Evolutionary conservation across 2,329 filamentous ascomycete species (phyloP).

Genomic region (Ophiostoma australiae): DNA sequence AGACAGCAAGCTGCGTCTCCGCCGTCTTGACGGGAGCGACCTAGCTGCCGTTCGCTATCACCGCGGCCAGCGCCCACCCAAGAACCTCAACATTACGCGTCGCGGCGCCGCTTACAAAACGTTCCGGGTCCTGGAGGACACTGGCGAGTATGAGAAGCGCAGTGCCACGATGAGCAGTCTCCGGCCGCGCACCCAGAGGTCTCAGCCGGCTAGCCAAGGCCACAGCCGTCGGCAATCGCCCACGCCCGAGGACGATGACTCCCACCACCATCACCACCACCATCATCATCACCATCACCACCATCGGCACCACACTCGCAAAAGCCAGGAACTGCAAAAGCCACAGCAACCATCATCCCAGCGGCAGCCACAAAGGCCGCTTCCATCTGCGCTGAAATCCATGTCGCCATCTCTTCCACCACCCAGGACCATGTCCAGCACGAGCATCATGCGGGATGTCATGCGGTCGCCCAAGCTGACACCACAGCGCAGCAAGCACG

Average conservation of each 20-base stretch:
- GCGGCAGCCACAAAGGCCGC: neutral
- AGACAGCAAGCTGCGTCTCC: slow-evolving; percentile 75
- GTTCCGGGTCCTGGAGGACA: slow-evolving; percentile 67
- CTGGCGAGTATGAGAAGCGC: slow-evolving; percentile 53
- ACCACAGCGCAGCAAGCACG: slow-evolving; percentile 39
- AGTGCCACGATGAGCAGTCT: slow-evolving; percentile 58
- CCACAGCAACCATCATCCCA: neutral
- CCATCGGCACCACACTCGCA: neutral
- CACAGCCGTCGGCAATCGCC: slow-evolving; percentile 18
- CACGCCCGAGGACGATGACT: slow-evolving; percentile 6
- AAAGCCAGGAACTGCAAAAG: neutral
- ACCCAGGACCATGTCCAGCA: slow-evolving; percentile 18
- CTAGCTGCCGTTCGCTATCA: slow-evolving; percentile 67
- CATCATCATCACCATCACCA: neutral
- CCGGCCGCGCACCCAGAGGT: slow-evolving; percentile 37
- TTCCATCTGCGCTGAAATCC: slow-evolving; percentile 14
- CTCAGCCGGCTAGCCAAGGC: slow-evolving; percentile 16
- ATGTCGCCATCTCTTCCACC: slow-evolving; percentile 17
- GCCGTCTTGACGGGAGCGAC: slow-evolving; percentile 62
- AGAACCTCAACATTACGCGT: slow-evolving; percentile 68
- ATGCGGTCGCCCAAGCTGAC: slow-evolving; percentile 35
- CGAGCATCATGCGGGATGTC: slow-evolving; percentile 20
- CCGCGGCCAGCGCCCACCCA: slow-evolving; percentile 61
- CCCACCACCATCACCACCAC: neutral
- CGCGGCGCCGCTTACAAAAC: slow-evolving; percentile 80